Evolutionary conservation across 768 basidiomycete species (phyloP), one percentile per base, ranked within the genome.

Genomic region (Amanita molliuscula): DNA sequence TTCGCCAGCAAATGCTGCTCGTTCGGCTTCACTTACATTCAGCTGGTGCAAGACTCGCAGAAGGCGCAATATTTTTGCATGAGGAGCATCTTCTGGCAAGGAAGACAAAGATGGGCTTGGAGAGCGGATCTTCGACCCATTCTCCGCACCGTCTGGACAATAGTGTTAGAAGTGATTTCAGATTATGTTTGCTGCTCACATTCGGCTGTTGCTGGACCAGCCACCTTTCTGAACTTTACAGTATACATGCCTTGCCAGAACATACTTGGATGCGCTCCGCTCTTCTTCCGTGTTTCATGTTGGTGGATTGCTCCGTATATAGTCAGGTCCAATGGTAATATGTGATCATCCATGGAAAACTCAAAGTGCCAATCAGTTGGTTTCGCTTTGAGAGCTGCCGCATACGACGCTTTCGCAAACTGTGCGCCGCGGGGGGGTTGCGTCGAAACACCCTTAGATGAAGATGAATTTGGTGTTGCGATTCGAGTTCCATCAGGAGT

Each of bases 291-390:
- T 64, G 79, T 77, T 62, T 93, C 88, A 58, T 90, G 85, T 58
- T 92, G 89, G 62, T 98, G 93, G 41, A 96, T 87, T 0, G 93
- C 95, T 6, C 96, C 96, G 60, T 96, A 99, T 45, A 99, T 84
- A 0, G 96, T 99, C 49, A 94, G 73, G 62, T 94, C 88, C 52
- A 94, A 66, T 0, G 88, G 85, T 15, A 98, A 68, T 18, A 79
- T 66, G 41, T 89, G 83, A 53, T 92, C 93, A 60, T 90, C 90
- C 81, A 97, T 87, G 7, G 79, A 86, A 66, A 99, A 98, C 65
- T 96, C 87, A 46, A 98, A 79, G 63, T 99, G 94, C 91, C 92
- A 99, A 60, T 98, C 95, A 13, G 78, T 81, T 3, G 95, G 93
- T 60, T 91, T 92, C 0, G 91, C 72, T 67, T 92, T 96, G 51